Evolutionary conservation across 352 stramenopile species (phyloP), one percentile per base, ranked within the genome.

Genomic region (Globisporangium viniferum): DNA sequence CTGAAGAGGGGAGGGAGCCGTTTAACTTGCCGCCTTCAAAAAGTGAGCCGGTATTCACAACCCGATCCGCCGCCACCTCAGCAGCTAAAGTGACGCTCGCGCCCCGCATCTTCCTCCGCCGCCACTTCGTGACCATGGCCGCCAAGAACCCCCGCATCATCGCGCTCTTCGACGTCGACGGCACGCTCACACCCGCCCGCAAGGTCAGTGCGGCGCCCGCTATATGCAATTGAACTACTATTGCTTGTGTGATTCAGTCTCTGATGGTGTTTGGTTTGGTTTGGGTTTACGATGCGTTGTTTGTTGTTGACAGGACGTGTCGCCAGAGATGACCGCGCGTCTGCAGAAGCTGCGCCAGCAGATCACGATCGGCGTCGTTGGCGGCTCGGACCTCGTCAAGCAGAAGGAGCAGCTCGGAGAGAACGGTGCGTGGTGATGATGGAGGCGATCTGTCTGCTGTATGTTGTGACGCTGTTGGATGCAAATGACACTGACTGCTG

Each of bases 161-260:
- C 69, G 97, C 97, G 31, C 93, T 99, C 68, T 99, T 99, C 78
- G 98, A 99, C 78, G 97, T 99, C 41, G 98, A 99, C 76, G 97
- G 97, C 59, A 99, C 98, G 54, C 88, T 99, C 69, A 99, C 98
- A 24, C 89, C 89, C 22, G 95, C 98, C 18, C 89, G 98, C 69
- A 91, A 92, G 91, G 92, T 93, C 56, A 22, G 53, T 18, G 9
- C 31, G 7, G 36, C 9, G 36, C 4, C 1, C 29, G 2, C 18
- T 64, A 3, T 7, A 12, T 64, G 10, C 12, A 18, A 46, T 46
- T 5, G 39, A 12, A 4, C 12, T 18, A 7, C 14, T 41, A 14
- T 9, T 10, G 29, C 27, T 9, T 10, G 29, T 33, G 20, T n/a
- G 18, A 20, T 22, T 41, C 2, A 29, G 41, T 5, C n/a, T 55